phyloP scores from a whole-genome alignment of 352 stramenopile species.

The Phytophthora pseudosyringae region DNA sequence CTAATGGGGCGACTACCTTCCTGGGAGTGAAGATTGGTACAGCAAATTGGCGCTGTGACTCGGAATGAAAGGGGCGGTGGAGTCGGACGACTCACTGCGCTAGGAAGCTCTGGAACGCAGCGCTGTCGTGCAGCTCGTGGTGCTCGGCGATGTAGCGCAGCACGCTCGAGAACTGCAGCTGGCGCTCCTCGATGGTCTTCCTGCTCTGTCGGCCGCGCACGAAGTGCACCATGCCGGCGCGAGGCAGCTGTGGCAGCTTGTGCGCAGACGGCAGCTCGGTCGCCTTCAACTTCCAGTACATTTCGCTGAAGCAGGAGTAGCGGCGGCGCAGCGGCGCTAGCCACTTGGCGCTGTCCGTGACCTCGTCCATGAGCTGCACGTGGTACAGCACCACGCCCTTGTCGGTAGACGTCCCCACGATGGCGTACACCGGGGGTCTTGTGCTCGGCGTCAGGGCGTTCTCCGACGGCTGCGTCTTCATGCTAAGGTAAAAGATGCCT shows the following conservation, averaged over 20 bases:
- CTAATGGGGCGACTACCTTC: constrained; percentile 20
- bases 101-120: constrained; percentile 57
- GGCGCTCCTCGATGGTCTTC: constrained; percentile 51
- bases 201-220: constrained; percentile 55
- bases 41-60: constrained; percentile 31
- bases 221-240: constrained; percentile 49
- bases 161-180: constrained; percentile 52
- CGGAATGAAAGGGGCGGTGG: neutral
- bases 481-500: constrained; percentile 18
- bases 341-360: constrained; percentile 38
- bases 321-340: constrained; percentile 37
- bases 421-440: constrained; percentile 30
- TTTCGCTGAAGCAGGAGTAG: constrained; percentile 65
- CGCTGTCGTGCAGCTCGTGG: constrained; percentile 44
- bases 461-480: constrained; percentile 16
- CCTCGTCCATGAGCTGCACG: constrained; percentile 43
- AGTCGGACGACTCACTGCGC: constrained; percentile 16
- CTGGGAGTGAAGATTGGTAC: constrained; percentile 20
- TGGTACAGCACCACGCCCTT: constrained; percentile 52
- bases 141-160: constrained; percentile 56
- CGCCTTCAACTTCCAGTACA: constrained; percentile 51
- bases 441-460: neutral
- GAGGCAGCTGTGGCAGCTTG: constrained; percentile 47
- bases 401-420: constrained; percentile 38
- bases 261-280: constrained; percentile 35